Base-by-base conservation (phyloP, 768 basidiomycete genomes). In the Lentinula aciculospora region DNA sequence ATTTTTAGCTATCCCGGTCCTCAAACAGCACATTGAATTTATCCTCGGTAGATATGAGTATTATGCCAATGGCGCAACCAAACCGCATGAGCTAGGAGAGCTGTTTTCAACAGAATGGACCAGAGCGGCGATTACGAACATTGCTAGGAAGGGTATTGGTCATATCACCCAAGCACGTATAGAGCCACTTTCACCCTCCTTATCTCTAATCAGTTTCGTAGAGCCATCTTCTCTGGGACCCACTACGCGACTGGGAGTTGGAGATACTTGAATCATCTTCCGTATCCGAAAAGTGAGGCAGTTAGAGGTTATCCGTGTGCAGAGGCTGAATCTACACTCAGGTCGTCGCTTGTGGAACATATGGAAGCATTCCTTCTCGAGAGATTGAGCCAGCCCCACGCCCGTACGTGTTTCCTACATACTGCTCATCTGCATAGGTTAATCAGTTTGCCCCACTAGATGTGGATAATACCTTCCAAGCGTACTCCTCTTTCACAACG, bases 401-500 rank as follows among this genome's bases (percentile, higher is more conserved):
- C 51, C 76, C 86, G 42, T 84, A 91, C 92, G 64, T 49, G 76
- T 67, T 10, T 1, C 47, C 64, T 56, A 5, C 39, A 28, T 21
- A 40, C 56, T 9, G 15, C 29, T 34, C 23, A 28, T 23, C 27
- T 31, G 21, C n/a, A 53, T 49, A 19, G 25, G 28, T 36, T 32
- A 34, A 36, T 53, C 5, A 10, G 4, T 36, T 25, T 12, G 19
- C 44, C n/a, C 42, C n/a, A 58, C 29, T 64, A 94, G 92, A 83
- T 58, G 79, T 86, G 56, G 91, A 92, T 39, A 82, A 89, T 13
- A 95, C 94, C 0, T 86, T 86, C 57, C 86, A 92, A 64, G 77
- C 82, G 2, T 98, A 96, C 68, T 97, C 95, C 0, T 81, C 86
- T 0, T 97, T 98, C 72, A 92, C 92, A 15, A 92, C 93, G 0